Conservation (phyloP, 495 filamentous ascomycete species). For the Penicillium roqueforti region DNA sequence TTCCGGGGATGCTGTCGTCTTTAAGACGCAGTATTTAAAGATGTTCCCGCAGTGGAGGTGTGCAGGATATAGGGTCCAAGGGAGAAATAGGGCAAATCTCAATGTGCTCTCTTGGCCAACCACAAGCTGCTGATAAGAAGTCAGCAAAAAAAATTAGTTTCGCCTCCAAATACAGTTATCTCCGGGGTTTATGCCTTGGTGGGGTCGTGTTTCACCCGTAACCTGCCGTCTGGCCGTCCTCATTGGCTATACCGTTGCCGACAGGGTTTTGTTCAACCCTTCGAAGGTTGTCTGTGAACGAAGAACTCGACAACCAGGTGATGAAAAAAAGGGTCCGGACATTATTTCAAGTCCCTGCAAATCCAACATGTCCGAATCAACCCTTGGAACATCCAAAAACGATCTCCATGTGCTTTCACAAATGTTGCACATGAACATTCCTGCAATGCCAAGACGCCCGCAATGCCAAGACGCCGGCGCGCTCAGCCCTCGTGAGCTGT, state of each 20-base stretch:
- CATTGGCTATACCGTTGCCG: slow-evolving; percentile 19
- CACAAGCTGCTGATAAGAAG: slow-evolving; percentile 19
- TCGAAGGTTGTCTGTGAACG: slow-evolving; percentile 1
- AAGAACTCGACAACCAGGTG: slow-evolving; percentile 18
- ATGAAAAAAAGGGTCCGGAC: background rate
- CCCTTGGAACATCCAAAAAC: too few species aligned
- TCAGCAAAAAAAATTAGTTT: slow-evolving; percentile 19
- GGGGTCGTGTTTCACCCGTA: background rate
- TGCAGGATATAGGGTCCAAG: background rate
- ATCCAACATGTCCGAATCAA: background rate
- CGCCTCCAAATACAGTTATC: slow-evolving; percentile 9
- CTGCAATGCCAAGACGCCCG: slow-evolving; percentile 11
- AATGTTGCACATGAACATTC: background rate
- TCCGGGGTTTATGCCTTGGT: slow-evolving; percentile 17
- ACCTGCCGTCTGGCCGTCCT: background rate
- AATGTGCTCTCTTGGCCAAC: slow-evolving; percentile 20
- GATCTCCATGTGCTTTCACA: background rate
- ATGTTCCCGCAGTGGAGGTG: slow-evolving; percentile 5
- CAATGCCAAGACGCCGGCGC: slow-evolving; percentile 11
- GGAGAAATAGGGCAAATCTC: slow-evolving; percentile 9
- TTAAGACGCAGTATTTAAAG: slow-evolving; percentile 10
- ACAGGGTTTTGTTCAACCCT: slow-evolving; percentile 3
- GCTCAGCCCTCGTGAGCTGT: slow-evolving; percentile 7
- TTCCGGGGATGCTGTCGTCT: slow-evolving; percentile 3
- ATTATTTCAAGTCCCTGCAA: background rate